Evolutionary conservation across 2,329 filamentous ascomycete species (phyloP), one percentile per base, ranked within the genome.

Genomic region (Colletotrichum chlorophyti): DNA sequence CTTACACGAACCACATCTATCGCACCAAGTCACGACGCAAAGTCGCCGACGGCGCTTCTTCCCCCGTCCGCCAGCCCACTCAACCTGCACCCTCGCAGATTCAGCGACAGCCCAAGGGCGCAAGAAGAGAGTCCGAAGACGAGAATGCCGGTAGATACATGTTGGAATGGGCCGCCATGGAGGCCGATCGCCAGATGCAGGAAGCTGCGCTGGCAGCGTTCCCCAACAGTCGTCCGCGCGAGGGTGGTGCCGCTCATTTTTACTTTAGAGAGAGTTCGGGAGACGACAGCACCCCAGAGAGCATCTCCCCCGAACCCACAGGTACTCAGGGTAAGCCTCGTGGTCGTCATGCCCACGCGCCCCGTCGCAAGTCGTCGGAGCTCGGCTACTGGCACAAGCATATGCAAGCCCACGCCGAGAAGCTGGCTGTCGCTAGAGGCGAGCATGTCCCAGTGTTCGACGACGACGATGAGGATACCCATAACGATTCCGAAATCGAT

Each of bases 151-250:
- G 89, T 48, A 86, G 88, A 32, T 93, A 93, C 71, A 76, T 97
- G 53, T 83, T 96, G 58, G 87, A 90, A 54, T 79, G 96, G 55
- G 91, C 93, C 38, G 91, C 91, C 47, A 89, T 87, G 68, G 89
- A 92, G 68, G 91, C 90, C 8, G 88, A 95, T 70, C 86, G 88
- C 68, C 89, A 94, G 70, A 79, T 97, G 63, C 86, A 90, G 62
- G 91, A 96, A 65, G 81, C 86, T 68, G 90, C 89, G 43, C 81
- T 93, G 69, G 87, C 88, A 34, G 91, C 89, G 2, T 93, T 92
- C 68, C 89, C 90, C 67, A 88, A 88, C 67, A 90, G 89, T 67
- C 83, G 84, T 10, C 82, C 88, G 35, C 83, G 85, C 61, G 86
- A 90, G 66, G 88, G 88, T 62, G 87, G 85, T 38, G 87, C 91